phyloP scores from a whole-genome alignment of 164 flowering plant genomes.

The Magnolia sinica region DNA sequence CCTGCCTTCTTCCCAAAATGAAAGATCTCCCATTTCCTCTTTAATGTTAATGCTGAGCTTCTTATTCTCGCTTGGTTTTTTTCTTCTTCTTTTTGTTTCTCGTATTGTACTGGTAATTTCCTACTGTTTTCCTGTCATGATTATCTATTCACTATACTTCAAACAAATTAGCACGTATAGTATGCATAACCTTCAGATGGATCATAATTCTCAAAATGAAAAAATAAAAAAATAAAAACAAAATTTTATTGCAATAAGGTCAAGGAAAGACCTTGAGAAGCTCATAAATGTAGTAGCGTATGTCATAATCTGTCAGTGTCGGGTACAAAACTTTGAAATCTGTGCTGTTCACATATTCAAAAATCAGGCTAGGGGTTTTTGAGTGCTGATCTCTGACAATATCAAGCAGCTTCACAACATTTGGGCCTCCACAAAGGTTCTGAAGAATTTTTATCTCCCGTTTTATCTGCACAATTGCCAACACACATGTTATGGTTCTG shows the following conservation, averaged over 20 bases:
- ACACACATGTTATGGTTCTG: background rate
- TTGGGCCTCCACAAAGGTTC: constrained; percentile 83
- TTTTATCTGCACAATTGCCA: constrained; percentile 54
- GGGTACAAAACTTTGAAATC: constrained; percentile 73
- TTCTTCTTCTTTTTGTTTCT: too few species aligned
- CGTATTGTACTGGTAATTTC: too few species aligned
- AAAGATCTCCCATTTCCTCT: too few species aligned
- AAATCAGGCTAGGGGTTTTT: constrained; percentile 68
- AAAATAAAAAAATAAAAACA: background rate
- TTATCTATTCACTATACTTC: background rate
- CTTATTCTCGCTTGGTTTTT: too few species aligned
- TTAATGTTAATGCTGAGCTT: too few species aligned
- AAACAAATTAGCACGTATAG: background rate
- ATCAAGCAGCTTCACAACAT: constrained; percentile 73
- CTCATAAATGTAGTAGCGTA: constrained; percentile 72
- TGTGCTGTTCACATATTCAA: constrained; percentile 70
- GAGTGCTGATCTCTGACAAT: constrained; percentile 74
- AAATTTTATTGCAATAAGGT: background rate
- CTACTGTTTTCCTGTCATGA: too few species aligned
- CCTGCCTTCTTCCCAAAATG: too few species aligned
- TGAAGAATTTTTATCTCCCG: constrained; percentile 83
- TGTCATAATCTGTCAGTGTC: constrained; percentile 66
- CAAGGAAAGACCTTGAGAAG: constrained; percentile 54
- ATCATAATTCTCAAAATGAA: background rate
- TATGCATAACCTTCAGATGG: background rate